These are phyloP conservation scores for Quercus phellos DNA, from an alignment of 331 rosid species.

Conservation along the genomic window DNA sequence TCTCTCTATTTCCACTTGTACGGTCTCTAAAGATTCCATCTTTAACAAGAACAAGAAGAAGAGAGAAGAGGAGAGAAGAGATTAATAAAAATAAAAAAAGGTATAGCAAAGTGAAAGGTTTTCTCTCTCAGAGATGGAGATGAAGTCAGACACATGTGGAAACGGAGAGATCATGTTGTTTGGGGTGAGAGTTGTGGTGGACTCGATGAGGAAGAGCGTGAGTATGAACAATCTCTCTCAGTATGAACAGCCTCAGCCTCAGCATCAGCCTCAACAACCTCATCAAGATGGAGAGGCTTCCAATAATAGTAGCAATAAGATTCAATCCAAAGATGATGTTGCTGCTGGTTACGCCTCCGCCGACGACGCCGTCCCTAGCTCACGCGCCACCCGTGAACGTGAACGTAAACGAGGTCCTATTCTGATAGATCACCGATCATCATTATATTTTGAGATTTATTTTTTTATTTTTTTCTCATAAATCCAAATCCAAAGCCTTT, in stretches of 20 bases:
- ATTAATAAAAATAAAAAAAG: not conserved
- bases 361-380: constrained; percentile 62
- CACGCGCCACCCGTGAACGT: constrained; percentile 66
- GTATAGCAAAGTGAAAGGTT: too few relatives aligned
- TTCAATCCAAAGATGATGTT: constrained; percentile 29
- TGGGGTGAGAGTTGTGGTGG: constrained; percentile 63
- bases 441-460: not conserved
- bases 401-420: constrained; percentile 81
- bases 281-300: too few relatives aligned
- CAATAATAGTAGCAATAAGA: constrained; percentile 7
- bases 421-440: constrained; percentile 19
- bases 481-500: too few relatives aligned
- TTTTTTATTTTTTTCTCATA: not conserved
- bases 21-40: not conserved
- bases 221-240: constrained; percentile 73
- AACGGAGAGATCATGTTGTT: constrained; percentile 51
- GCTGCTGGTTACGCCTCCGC: constrained; percentile 77
- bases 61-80: not conserved
- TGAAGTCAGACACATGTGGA: constrained; percentile 13
- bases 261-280: too few relatives aligned
- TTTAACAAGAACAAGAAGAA: not conserved
- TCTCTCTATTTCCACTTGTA: constrained; percentile 4
- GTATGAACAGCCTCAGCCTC: constrained; percentile 51
- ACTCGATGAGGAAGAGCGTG: constrained; percentile 68
- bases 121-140: constrained; percentile 1